Evolutionary conservation across 331 rosid species (phyloP), one percentile per base, ranked within the genome.

Genomic region (Prunus yedoensis): DNA sequence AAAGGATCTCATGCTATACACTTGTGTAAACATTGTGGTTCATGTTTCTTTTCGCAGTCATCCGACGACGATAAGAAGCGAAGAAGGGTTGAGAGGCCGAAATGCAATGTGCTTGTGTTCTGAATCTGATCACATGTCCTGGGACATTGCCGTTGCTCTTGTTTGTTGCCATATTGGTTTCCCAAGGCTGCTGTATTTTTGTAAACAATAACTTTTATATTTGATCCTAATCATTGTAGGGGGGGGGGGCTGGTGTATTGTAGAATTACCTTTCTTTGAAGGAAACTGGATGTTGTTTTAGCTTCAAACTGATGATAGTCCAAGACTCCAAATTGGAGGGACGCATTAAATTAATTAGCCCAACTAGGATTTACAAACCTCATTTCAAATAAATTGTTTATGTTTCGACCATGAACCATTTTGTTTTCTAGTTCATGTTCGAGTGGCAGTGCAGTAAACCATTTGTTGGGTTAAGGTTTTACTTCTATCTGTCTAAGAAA

Each of bases 101-200:
- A 50, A 15, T 95, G 97, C 73, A 89, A 84, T 72, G 96, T 92
- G 73, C 88, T 88, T 49, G 81, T 88, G 49, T 76, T 79, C 74
- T 89, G 85, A 88, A 52, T 52, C 21, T 53, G 38, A 35, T 20
- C 25, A 12, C 23, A 23, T 82, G 60, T 12, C 70, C 49, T 11
- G 16, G 71, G 45, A 63, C 35, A 70, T 71, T 63, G 60, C 78
- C 73, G 68, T 72, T 72, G 77, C 65, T 61, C 20, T 15, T 52
- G 23, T 51, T 56, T 52, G 57, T 28, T 70, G 79, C 76, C 62
- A 18, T 35, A 45, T 61, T 80, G 70, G 51, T 59, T 58, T 53
- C 27, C 15, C 17, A 10, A 46, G 69, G 69, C 77, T 66, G 20
- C 52, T 15, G 71, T 59, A 15, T 8, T 62, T 15, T 27, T 62